Evolutionary conservation across 306 rosid genomes (phyloP).

Genomic region (Ochetophila trinervis): DNA sequence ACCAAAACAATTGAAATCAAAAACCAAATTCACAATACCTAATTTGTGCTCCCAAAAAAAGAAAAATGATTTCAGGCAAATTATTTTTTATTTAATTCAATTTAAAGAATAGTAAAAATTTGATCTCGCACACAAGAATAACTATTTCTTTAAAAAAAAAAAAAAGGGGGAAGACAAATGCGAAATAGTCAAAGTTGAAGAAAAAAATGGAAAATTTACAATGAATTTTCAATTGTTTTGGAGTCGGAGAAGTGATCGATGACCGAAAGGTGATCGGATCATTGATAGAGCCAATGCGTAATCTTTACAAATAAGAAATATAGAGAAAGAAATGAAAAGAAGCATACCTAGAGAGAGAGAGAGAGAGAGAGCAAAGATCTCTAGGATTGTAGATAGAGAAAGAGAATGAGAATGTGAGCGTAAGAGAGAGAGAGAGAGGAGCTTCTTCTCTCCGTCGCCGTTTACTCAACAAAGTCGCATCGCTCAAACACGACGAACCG

Average conservation of each 20-base stretch:
- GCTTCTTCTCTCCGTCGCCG: slow-evolving; percentile 44
- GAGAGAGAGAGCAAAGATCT: slow-evolving; percentile 25
- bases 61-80: not conserved
- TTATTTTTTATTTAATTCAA: not conserved
- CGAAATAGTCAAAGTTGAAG: not conserved
- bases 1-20: not conserved
- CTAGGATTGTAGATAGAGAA: slow-evolving; percentile 8
- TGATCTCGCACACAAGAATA: not conserved
- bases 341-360: slow-evolving; percentile 6
- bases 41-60: too few species aligned
- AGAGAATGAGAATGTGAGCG: slow-evolving; percentile 1
- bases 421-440: slow-evolving; percentile 17
- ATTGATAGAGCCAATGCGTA: not conserved
- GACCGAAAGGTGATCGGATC: slow-evolving; percentile 19
- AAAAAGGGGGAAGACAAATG: not conserved
- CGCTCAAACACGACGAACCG: slow-evolving; percentile 18
- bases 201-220: not conserved
- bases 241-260: not conserved
- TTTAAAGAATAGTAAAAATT: not conserved
- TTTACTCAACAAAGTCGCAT: slow-evolving; percentile 14
- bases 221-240: not conserved
- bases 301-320: not conserved
- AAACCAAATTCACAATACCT: not conserved
- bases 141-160: too few species aligned
- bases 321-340: slow-evolving; percentile 3